Conservation (phyloP, 106 monocot species). For the Platanthera guangdongensis region DNA sequence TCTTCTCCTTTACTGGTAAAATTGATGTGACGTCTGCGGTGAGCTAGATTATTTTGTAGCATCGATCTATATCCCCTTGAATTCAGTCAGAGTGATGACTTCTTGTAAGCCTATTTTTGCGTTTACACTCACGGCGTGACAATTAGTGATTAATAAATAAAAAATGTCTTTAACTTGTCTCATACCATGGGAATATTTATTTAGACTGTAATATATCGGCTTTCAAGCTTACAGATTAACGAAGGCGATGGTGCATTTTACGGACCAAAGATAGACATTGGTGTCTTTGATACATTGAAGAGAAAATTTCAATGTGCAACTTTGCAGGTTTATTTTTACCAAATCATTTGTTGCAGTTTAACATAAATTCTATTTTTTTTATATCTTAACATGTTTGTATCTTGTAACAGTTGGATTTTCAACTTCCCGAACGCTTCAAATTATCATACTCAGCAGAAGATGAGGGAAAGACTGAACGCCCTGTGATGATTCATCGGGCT, state of each 20-base stretch:
- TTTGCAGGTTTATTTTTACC: slow-evolving; percentile 53
- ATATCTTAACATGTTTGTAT: slow-evolving; percentile 10
- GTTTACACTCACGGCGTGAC: too few species aligned
- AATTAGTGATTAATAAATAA: too few species aligned
- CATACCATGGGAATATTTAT: too few species aligned
- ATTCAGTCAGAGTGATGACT: too few species aligned
- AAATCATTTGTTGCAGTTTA: neutral
- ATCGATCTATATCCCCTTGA: too few species aligned
- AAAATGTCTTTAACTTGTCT: too few species aligned
- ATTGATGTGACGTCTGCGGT: too few species aligned
- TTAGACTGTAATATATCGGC: too few species aligned
- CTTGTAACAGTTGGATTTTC: slow-evolving; percentile 86
- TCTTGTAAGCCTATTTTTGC: too few species aligned
- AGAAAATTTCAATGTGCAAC: slow-evolving; percentile 99
- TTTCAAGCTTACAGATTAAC: slow-evolving; percentile 43
- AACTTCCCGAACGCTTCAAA: slow-evolving; percentile 89
- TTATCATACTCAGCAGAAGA: slow-evolving; percentile 86
- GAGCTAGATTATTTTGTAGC: too few species aligned
- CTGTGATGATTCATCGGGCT: slow-evolving; percentile 98
- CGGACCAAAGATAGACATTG: slow-evolving; percentile 98
- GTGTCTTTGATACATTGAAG: slow-evolving; percentile 95
- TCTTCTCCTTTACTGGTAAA: too few species aligned
- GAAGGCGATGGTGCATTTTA: slow-evolving; percentile 99
- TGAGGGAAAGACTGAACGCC: slow-evolving; percentile 80
- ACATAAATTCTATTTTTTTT: neutral